Base-by-base conservation (phyloP, 352 stramenopile species). In the Elongisporangium senticosum region DNA sequence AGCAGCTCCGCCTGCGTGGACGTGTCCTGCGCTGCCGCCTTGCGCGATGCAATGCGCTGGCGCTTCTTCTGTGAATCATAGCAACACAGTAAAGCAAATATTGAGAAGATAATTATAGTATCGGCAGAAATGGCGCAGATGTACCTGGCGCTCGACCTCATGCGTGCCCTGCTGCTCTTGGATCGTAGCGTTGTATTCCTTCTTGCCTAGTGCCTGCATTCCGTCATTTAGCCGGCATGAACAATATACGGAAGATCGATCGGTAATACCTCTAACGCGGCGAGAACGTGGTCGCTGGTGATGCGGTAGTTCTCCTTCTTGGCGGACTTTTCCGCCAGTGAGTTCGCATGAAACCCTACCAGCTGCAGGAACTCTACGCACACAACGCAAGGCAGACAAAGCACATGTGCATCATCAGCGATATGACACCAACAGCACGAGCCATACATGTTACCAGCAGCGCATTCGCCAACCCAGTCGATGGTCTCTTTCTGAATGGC, bases 241-340 rank as follows among this genome's bases (percentile, higher is more conserved):
- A n/a, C n/a, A n/a, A n/a, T n/a, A n/a, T n/a, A n/a, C n/a, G n/a
- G n/a, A n/a, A n/a, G n/a, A n/a, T n/a, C n/a, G n/a, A n/a, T n/a
- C n/a, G n/a, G n/a, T n/a, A n/a, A n/a, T 49, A 86, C 79, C 70
- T 86, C 63, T 22, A 92, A 69, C 54, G 79, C 79, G 39, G 71
- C 52, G 24, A 75, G 62, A 17, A 89, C 69, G 51, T 90, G 71
- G 13, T 87, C 77, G n/a, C 72, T 43, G 17, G 70, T 72, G 52
- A 92, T 79, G 50, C 83, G 83, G 53, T 89, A 88, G 58, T 87
- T 86, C 47, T 92, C 77, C 53, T 77, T 85, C 60, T 72, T 85
- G 13, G 79, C 68, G 21, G 55, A 51, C 4, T 51, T 62, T 53
- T 84, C 76, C 0, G 83, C 83, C 10, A 83, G 63, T 3, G 53